Percentiles rank a stretch among this genome's conserved stretches.
phyloP scores from a whole-genome alignment of 805 yeast genomes.

The Hemisphaericaspora nanyangensis region DNA sequence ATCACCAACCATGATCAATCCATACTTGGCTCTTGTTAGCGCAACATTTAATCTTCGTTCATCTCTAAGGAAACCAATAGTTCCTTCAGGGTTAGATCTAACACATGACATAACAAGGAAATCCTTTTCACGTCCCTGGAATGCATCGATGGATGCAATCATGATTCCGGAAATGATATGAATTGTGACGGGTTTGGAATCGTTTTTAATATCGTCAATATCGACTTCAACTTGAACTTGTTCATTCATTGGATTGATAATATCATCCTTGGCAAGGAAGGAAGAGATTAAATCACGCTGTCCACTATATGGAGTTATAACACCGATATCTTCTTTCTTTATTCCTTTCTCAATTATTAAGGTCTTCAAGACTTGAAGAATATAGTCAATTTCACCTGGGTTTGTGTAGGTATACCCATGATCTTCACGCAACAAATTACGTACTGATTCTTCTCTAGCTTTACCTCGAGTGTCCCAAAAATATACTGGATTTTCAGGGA shows the following conservation, averaged over 20 bases:
- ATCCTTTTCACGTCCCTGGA: conserved; percentile 58
- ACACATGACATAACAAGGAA: conserved; percentile 51
- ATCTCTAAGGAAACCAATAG: conserved; percentile 80
- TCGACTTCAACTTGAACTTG: conserved; percentile 52
- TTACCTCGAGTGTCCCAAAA: conserved; percentile 58
- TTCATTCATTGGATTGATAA: conserved; percentile 52
- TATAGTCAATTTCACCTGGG: conserved; percentile 46
- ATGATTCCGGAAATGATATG: conserved; percentile 44
- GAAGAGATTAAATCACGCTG: conserved; percentile 63
- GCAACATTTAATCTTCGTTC: conserved; percentile 88
- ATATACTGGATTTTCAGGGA: conserved; percentile 48
- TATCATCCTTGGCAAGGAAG: conserved; percentile 42
- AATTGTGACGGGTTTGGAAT: conserved; percentile 45
- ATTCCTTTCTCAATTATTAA: conserved; percentile 55
- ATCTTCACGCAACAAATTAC: conserved; percentile 44
- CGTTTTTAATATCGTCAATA: conserved; percentile 53
- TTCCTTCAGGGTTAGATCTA: conserved; percentile 64
- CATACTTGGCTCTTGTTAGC: conserved; percentile 81
- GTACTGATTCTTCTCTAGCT: conserved; percentile 45
- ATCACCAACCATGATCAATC: conserved; percentile 50
- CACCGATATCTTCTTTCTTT: conserved; percentile 49
- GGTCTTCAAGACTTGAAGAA: conserved; percentile 45
- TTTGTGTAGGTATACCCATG: conserved; percentile 60
- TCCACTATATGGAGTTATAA: conserved; percentile 74
- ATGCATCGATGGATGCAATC: conserved; percentile 61